phyloP scores from a whole-genome alignment of 148 eudicot species.

The Rhododendron ovatum region DNA sequence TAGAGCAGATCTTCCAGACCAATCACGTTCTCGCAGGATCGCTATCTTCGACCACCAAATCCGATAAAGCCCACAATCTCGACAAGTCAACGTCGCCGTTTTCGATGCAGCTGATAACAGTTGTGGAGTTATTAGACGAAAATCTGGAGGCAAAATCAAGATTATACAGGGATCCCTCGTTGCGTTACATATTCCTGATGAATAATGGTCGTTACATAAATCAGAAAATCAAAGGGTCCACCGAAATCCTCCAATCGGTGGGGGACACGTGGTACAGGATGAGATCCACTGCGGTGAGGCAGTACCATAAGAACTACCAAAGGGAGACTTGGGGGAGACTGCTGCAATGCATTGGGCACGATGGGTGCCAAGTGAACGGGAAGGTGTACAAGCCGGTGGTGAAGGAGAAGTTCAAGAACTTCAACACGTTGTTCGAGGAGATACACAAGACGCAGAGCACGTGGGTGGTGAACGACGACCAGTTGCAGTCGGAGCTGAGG shows the following conservation, averaged over 20 bases:
- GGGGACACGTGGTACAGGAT: conserved; percentile 54
- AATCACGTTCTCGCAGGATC: conserved; percentile 15
- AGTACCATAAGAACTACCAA: conserved; percentile 76
- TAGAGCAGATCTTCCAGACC: conserved; percentile 51
- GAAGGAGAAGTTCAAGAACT: conserved; percentile 78
- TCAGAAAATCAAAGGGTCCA: conserved; percentile 68
- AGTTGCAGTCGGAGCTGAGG: conserved; percentile 80
- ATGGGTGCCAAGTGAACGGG: conserved; percentile 55
- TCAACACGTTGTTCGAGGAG: conserved; percentile 64
- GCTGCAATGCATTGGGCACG: conserved; percentile 56
- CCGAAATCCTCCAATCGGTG: conserved; percentile 51
- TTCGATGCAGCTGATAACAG: conserved; percentile 31
- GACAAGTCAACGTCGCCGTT: conserved; percentile 25
- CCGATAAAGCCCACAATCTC: conserved; percentile 9
- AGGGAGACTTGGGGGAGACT: conserved; percentile 70
- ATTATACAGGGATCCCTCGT: conserved; percentile 57
- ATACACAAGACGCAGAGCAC: conserved; percentile 70
- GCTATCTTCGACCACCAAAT: conserved; percentile 13
- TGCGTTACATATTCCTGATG: conserved; percentile 66
- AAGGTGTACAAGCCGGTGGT: conserved; percentile 54
- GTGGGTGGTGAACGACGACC: conserved; percentile 91
- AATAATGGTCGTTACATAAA: conserved; percentile 77
- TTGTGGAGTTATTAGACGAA: conserved; percentile 46
- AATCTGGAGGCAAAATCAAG: conserved; percentile 64
- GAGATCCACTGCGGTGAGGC: conserved; percentile 56